Conservation (phyloP, 169 alveolate species). For the Perkinsus olseni region DNA sequence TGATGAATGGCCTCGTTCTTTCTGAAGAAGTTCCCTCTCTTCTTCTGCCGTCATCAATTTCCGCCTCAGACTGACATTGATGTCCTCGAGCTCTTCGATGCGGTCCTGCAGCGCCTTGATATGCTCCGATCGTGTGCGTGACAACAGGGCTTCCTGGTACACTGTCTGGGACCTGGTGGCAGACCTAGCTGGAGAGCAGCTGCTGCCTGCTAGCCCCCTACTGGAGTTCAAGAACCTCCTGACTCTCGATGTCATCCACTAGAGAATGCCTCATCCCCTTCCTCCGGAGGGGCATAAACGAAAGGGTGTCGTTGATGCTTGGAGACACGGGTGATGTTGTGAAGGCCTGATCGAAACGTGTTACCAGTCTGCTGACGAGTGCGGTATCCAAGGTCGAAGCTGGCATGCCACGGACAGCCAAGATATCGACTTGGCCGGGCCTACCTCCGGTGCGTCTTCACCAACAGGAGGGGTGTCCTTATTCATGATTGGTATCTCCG, state of each 20-base stretch:
- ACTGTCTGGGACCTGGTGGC: background rate
- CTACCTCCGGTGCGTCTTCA: background rate
- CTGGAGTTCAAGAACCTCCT: background rate
- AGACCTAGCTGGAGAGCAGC: too few relatives aligned
- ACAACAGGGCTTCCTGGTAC: background rate
- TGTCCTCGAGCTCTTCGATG: background rate
- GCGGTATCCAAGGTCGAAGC: background rate
- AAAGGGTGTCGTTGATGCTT: background rate
- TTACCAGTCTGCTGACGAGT: background rate
- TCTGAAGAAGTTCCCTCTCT: background rate
- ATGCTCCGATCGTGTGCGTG: background rate
- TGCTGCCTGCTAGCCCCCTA: background rate
- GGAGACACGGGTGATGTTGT: background rate
- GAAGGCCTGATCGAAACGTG: background rate
- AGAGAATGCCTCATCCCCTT: background rate
- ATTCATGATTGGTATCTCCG: background rate
- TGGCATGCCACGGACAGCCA: too few relatives aligned
- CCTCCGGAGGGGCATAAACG: background rate
- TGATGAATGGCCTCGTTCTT: background rate
- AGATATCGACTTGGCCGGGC: too few relatives aligned
- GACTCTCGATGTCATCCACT: background rate
- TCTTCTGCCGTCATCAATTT: background rate
- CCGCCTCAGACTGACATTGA: background rate
- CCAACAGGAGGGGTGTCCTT: background rate
- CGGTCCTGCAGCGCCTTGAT: background rate